phyloP scores from a whole-genome alignment of 176 grass and related monocot genomes.

The Oryza meyeriana region DNA sequence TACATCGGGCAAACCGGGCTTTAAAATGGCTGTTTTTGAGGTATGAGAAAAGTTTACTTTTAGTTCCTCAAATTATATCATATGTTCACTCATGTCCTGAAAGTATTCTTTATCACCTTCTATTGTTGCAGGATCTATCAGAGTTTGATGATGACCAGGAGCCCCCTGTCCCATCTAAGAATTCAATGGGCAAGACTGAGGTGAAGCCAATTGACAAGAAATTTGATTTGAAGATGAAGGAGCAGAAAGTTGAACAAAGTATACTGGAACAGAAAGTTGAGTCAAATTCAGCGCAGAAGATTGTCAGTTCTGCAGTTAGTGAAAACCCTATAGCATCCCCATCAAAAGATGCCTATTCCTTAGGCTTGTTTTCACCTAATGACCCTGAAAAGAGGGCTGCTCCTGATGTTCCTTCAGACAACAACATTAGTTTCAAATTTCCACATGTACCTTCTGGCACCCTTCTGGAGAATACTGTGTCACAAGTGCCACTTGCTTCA shows the following conservation, averaged over 20 bases:
- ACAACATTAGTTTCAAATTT: constrained; percentile 41
- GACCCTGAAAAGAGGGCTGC: constrained; percentile 36
- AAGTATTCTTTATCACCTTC: constrained; percentile 1
- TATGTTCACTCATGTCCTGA: not conserved
- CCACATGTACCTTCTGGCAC: constrained; percentile 25
- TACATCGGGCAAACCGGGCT: constrained; percentile 43
- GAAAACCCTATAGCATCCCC: constrained; percentile 12
- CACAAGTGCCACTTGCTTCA: constrained; percentile 31
- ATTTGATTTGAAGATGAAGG: constrained; percentile 28
- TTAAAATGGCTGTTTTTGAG: constrained; percentile 58
- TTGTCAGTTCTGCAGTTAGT: constrained; percentile 14
- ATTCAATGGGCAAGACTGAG: constrained; percentile 9
- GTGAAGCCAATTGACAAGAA: constrained; percentile 24
- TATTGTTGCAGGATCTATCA: constrained; percentile 33
- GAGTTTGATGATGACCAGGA: constrained; percentile 57
- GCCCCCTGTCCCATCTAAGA: constrained; percentile 16
- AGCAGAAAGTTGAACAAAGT: constrained; percentile 30
- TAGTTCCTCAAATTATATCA: not conserved
- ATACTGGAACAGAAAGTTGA: constrained; percentile 30
- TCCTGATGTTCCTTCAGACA: constrained; percentile 15
- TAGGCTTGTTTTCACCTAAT: constrained; percentile 37
- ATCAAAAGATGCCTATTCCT: constrained; percentile 17
- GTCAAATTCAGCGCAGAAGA: constrained; percentile 19
- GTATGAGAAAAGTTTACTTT: constrained; percentile 19
- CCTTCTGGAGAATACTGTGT: not conserved